Percentiles rank a stretch among this genome's conserved stretches.
Evolutionary conservation across 2,329 filamentous ascomycete species (phyloP).

Genomic region (Colletotrichum spinosum): DNA sequence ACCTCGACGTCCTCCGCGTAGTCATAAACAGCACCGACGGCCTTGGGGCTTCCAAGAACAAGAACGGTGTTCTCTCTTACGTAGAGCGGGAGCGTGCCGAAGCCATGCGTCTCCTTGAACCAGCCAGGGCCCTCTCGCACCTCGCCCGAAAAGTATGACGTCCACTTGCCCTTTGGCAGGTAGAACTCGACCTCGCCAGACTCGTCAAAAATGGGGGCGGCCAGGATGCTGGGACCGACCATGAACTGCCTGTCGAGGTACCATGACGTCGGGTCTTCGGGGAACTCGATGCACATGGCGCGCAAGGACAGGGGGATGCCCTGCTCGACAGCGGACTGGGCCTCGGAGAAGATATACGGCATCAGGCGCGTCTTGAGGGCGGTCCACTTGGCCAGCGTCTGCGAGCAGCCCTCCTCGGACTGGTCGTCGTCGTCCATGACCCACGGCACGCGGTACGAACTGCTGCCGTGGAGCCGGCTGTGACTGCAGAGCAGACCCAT

Average conservation of each 20-base stretch:
- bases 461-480: constrained; percentile 76
- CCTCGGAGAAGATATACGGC: constrained; percentile 63
- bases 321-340: constrained; percentile 52
- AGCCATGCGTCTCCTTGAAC: constrained; percentile 70
- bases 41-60: constrained; percentile 55
- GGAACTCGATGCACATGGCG: constrained; percentile 77
- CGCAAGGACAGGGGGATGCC: constrained; percentile 73
- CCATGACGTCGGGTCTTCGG: constrained; percentile 76
- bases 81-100: constrained; percentile 69
- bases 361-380: constrained; percentile 63
- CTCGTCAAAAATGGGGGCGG: constrained; percentile 73
- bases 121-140: constrained; percentile 63
- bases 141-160: constrained; percentile 61
- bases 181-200: constrained; percentile 75
- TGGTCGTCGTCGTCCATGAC: constrained; percentile 74
- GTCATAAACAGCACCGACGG: constrained; percentile 58
- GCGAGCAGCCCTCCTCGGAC: constrained; percentile 65
- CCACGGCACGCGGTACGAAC: constrained; percentile 81
- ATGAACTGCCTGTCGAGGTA: constrained; percentile 78
- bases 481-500: constrained; percentile 79
- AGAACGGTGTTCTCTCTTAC: constrained; percentile 65
- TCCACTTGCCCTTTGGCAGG: constrained; percentile 62
- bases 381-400: constrained; percentile 59
- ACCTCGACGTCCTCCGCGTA: constrained; percentile 61
- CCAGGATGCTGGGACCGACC: constrained; percentile 73